Base-by-base conservation (phyloP, 2,329 filamentous ascomycete species). In the Aschersonia sp. region DNA sequence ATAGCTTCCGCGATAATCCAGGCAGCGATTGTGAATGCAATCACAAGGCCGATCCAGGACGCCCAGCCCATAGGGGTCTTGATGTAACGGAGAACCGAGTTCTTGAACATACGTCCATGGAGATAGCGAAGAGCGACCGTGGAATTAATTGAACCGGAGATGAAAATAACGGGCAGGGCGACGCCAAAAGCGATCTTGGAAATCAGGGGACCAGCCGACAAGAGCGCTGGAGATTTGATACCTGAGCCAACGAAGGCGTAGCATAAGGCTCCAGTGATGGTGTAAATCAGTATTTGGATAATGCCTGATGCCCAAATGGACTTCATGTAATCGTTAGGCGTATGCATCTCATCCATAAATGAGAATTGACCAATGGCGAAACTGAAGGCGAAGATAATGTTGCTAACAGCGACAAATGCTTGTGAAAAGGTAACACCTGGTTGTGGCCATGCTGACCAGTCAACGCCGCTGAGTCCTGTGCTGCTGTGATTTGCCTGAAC, bases 1-100 rank as follows among this genome's bases (percentile, higher is more conserved):
- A 87, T 81, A 1, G 79, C 75, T 55, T 82, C 76, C 6, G 83
- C 81, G 52, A 87, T 78, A 53, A 86, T 60, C 75, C 79, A 87
- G 2, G 78, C 78, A 12, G 81, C 44, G 10, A 81, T 46, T 68
- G 81, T 86, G 39, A 80, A 60, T 39, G 59, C 52, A 1, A 69
- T 60, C 33, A 77, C 73, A 29, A 86, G 75, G 4, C 51, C 66
- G 5, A 78, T 58, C 83, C 83, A 84, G 7, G 59, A 60, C 42
- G 57, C 52, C 65, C 65, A 67, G 41, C 65, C 65, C 58, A 53
- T 61, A 43, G 57, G 57, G 1, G 65, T 67, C 54, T 67, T 67
- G 56, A 67, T 58, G 54, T 58, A 66, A 44, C 61, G 61, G 43
- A 60, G 57, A 44, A 65, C 54, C 7, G 58, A 61, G 49, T 62